Base-by-base conservation (phyloP, 169 alveolate species). In the Toxoplasma gondii region DNA sequence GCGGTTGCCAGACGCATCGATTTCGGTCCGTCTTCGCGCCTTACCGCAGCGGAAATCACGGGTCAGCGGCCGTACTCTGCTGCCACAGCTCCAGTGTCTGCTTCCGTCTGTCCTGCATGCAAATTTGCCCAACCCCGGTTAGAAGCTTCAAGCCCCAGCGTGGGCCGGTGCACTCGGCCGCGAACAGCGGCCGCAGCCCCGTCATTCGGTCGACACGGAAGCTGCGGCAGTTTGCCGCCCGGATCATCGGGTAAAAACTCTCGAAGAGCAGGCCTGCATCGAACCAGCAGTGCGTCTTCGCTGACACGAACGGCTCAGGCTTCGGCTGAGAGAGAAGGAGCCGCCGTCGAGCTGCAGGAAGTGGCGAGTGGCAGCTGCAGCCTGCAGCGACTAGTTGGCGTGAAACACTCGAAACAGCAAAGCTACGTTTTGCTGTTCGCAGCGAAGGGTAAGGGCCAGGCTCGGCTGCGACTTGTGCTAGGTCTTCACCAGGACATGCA, bases 401-500 rank as follows among this genome's bases (percentile, higher is more conserved):
- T 70, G 43, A 49, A 92, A 70, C 70, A 81, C 70, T 84, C 91
- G 45, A 93, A 93, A 67, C 86, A 93, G 88, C 95, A 93, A 81
- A 93, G 93, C 49, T 88, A 84, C 78, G 95, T 88, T 27, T 49
- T 93, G 92, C 88, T 93, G 69, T 93, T 93, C 69, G 91, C 86
- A 22, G 78, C 45, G 84, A 29, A 45, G 70, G 95, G 95, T 64
- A 5, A 44, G 49, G 88, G 45, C 12, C 80, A 43, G 92, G 82
- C 83, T 67, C 90, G 95, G 80, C 95, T 93, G 81, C 74, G 93
- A 24, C 91, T 93, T 44, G 88, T 86, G 29, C 91, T 93, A n/a
- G 95, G 95, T 27, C 88, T 93, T 64, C 95, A 93, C 88, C 54
- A 92, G 88, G 95, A 93, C 86, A 88, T 93, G 95, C 95, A 93